phyloP scores from a whole-genome alignment of 441 rosid species.

The Adansonia madagascariensis region DNA sequence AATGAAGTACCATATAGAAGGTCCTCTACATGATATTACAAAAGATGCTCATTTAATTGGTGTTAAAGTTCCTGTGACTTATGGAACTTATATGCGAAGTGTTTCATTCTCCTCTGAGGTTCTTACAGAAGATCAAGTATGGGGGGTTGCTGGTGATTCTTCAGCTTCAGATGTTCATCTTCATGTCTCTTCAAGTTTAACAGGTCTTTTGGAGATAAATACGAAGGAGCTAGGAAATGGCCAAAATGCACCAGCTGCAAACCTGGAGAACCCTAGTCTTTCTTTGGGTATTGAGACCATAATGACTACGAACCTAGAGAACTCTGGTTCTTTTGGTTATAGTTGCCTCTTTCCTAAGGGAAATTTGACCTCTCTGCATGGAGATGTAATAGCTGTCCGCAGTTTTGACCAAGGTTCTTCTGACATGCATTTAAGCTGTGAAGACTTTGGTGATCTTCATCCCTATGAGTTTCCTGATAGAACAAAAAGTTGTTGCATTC shows the following conservation, averaged over 20 bases:
- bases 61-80: slow-evolving; percentile 48
- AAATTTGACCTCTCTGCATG: slow-evolving; percentile 55
- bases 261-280: slow-evolving; percentile 34
- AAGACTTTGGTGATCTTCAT: slow-evolving; percentile 34
- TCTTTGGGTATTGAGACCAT: slow-evolving; percentile 31
- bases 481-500: slow-evolving; percentile 45
- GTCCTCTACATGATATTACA: slow-evolving; percentile 48
- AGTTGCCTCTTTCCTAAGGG: slow-evolving; percentile 63
- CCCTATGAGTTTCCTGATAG: slow-evolving; percentile 36
- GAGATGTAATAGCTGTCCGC: slow-evolving; percentile 61
- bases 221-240: slow-evolving; percentile 45
- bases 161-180: slow-evolving; percentile 56
- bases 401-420: slow-evolving; percentile 37
- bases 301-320: slow-evolving; percentile 17
- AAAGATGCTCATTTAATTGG: slow-evolving; percentile 36
- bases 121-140: slow-evolving; percentile 35
- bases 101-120: slow-evolving; percentile 54
- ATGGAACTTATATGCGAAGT: slow-evolving; percentile 56
- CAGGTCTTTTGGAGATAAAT: slow-evolving; percentile 41
- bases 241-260: slow-evolving; percentile 34
- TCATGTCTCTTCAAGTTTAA: slow-evolving; percentile 49
- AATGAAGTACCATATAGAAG: slow-evolving; percentile 56
- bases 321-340: slow-evolving; percentile 36
- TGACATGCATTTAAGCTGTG: slow-evolving; percentile 33
- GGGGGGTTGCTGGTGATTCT: slow-evolving; percentile 28